Base-by-base conservation (phyloP, 441 rosid genomes). In the Codiaeum variegatum region DNA sequence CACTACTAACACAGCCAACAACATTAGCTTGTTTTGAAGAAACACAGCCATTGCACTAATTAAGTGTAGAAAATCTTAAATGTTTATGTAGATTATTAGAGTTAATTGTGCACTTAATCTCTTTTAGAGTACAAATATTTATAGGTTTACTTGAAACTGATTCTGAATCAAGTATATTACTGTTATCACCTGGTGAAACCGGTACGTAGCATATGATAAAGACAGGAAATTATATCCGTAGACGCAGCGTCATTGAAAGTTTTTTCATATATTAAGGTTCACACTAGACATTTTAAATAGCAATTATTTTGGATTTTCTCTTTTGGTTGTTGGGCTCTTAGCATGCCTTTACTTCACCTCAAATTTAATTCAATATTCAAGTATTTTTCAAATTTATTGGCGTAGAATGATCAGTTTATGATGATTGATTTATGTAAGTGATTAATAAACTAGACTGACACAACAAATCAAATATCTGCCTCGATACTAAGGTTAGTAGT, bases 171-270 rank as follows among this genome's bases (percentile, higher is more conserved):
- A 18, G n/a, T 18, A 18, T 5, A n/a, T 51, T 13, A 15, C n/a
- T 18, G n/a, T 51, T 51, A 66, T 36, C 46, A 59, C 76, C 62
- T 47, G 63, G 68, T 55, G 78, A 62, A 71, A 67, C 76, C 0
- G 73, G 68, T 64, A 79, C 26, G 70, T 67, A 24, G 42, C 49
- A 23, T 58, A 12, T 69, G 73, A 65, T 19, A 19, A 65, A 32
- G 63, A 73, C 63, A 69, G 42, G 46, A 42, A 55, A 62, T 56
- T 47, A 40, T n/a, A 61, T 28, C 24, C n/a, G 7, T 34, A 4
- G 64, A 71, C 29, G 58, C 24, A 24, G 59, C 29, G 59, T 2
- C 42, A 38, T 28, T 51, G 66, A 9, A 5, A 36, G 1, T 36
- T 5, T 36, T 6, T 36, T 36, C 38, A 36, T 36, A 36, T 36